phyloP scores from a whole-genome alignment of 208 protist genomes.

The Endotrypanum monterogeii region DNA sequence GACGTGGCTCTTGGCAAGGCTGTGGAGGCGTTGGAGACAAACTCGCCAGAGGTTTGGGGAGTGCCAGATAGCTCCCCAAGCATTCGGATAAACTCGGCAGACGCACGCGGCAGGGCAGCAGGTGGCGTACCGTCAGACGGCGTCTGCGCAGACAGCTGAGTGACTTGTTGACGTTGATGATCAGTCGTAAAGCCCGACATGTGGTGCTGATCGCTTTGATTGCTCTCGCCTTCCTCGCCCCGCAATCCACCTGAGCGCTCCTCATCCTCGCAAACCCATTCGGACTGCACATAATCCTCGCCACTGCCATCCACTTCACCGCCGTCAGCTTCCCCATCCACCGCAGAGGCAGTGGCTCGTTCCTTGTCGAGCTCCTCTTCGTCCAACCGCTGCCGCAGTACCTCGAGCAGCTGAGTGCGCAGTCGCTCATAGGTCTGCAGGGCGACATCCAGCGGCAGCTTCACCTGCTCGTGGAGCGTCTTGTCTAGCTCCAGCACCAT shows the following conservation, averaged over 20 bases:
- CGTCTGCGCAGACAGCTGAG: background rate
- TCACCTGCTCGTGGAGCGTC: slow-evolving; percentile 37
- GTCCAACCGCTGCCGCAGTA: slow-evolving; percentile 38
- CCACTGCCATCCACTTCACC: slow-evolving; percentile 2
- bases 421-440: slow-evolving; percentile 31
- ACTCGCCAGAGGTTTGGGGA: slow-evolving; percentile 9
- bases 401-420: slow-evolving; percentile 38
- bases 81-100: slow-evolving; percentile 42
- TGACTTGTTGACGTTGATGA: background rate
- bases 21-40: background rate
- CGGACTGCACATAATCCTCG: background rate
- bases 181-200: background rate
- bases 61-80: slow-evolving; percentile 28
- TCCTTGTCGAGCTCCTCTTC: slow-evolving; percentile 6
- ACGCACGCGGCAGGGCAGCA: slow-evolving; percentile 32
- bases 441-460: slow-evolving; percentile 22
- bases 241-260: background rate
- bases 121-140: background rate
- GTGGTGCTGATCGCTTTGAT: background rate
- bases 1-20: background rate
- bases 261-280: background rate
- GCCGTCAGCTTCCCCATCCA: background rate
- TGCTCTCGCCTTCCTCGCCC: background rate
- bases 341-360: background rate
- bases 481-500: slow-evolving; percentile 28